Evolutionary conservation across 2,329 filamentous ascomycete species (phyloP), one percentile per base, ranked within the genome.

Genomic region (Epichloe hybrida): DNA sequence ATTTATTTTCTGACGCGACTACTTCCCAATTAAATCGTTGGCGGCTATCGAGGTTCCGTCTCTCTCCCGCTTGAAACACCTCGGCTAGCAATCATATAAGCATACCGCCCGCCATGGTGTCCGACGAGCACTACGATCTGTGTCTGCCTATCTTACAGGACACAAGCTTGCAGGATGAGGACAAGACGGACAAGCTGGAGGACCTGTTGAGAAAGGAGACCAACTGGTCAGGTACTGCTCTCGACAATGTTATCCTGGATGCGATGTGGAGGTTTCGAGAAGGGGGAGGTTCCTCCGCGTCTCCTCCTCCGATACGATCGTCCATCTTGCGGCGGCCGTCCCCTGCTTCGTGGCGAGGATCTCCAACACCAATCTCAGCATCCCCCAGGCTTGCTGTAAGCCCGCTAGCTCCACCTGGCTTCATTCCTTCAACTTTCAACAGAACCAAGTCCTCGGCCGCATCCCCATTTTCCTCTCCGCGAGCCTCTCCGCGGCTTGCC

Each of bases 401-500:
- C 59, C 87, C 88, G n/a, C 80, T 89, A 45, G 85, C 86, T 52
- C 88, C 88, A 41, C 86, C 88, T 6, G 88, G 88, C 57, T 88
- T 94, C 62, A 80, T 88, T 40, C 85, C 87, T 31, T 83, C 86
- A 47, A 82, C 79, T 50, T 88, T 95, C 62, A 62, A 60, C 48
- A 81, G 90, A 59, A 81, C 83, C 53, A 90, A 84, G 62, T 88
- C 87, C 36, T 84, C 81, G 42, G 83, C 82, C 35, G 86, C 83
- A 11, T 97, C 91, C 38, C 93, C 93, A 1, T 97, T 97, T 66
- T 88, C 86, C 38, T 97, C 91, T 9, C 93, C 93, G 34, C 84
- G 90, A 48, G 90, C 93, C 12, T 97, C 91, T 13, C 93, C 93
- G 34, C 83, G 91, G 56, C 81, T 97, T 50, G 88, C 88, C 42